These are phyloP conservation scores for Kazachstania psychrophila DNA, from an alignment of 805 yeast genomes.

Conservation along the genomic window DNA sequence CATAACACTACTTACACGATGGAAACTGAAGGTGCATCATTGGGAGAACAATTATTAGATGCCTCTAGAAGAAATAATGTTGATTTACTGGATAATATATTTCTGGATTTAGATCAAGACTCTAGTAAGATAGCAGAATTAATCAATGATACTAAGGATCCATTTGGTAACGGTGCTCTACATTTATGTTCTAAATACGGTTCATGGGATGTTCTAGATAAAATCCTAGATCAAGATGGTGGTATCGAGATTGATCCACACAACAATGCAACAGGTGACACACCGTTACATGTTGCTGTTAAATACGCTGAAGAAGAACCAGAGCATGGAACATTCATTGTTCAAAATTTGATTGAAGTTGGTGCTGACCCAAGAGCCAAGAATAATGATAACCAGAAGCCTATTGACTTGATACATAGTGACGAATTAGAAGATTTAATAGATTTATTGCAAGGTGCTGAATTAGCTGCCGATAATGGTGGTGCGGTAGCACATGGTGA, in stretches of 20 bases:
- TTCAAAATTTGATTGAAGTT: constrained; percentile 78
- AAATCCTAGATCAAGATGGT: constrained; percentile 65
- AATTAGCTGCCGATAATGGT: constrained; percentile 47
- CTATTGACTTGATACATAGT: constrained; percentile 57
- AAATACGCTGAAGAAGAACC: constrained; percentile 69
- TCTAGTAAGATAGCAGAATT: constrained; percentile 34
- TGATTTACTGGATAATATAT: constrained; percentile 55
- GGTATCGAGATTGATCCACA: constrained; percentile 85
- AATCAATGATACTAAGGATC: constrained; percentile 63
- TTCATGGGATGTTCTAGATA: constrained; percentile 76
- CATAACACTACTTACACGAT: no score
- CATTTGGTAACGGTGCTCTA: constrained; percentile 70
- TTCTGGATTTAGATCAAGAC: constrained; percentile 34
- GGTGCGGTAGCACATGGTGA: constrained; percentile 29
- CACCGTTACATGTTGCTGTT: constrained; percentile 85
- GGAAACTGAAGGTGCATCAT: constrained; percentile 58
- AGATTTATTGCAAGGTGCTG: constrained; percentile 71
- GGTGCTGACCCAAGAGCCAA: constrained; percentile 71
- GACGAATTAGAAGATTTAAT: constrained; percentile 47
- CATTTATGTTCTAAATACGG: constrained; percentile 80
- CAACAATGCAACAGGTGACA: constrained; percentile 61
- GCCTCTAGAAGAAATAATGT: constrained; percentile 82
- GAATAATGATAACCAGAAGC: constrained; percentile 59
- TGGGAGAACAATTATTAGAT: constrained; percentile 72
- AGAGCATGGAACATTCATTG: constrained; percentile 70